Evolutionary conservation across 1,139 yeast species (phyloP).

Genomic region (Yamadazyma taylorii): DNA sequence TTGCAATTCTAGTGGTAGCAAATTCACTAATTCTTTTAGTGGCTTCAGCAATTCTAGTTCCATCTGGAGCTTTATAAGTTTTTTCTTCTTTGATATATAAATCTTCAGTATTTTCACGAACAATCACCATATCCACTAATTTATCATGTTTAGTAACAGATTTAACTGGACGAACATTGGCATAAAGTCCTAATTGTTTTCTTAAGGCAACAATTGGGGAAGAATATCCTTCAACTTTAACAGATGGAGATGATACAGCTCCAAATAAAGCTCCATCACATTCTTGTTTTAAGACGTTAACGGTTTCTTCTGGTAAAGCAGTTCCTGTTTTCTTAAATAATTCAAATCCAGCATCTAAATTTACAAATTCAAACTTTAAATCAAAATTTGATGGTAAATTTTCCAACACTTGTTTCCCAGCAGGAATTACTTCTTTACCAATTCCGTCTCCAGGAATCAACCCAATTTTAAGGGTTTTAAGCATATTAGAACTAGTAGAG

Average conservation of each 20-base stretch:
- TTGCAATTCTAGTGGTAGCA: conserved; percentile 84
- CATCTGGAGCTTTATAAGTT: conserved; percentile 65
- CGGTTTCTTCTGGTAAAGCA: conserved; percentile 93
- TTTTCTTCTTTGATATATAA: conserved; percentile 91
- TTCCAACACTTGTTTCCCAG: conserved; percentile 84
- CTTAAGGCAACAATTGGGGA: conserved; percentile 98
- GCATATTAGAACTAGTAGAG: conserved; percentile 31
- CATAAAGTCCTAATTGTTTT: conserved; percentile 90
- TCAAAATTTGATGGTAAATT: conserved; percentile 74
- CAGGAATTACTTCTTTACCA: conserved; percentile 95
- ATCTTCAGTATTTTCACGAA: conserved; percentile 97
- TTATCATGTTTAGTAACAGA: conserved; percentile 80
- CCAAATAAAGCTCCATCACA: conserved; percentile 98
- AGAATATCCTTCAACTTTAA: conserved; percentile 93
- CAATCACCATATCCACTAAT: conserved; percentile 96
- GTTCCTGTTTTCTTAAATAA: conserved; percentile 89
- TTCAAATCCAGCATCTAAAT: conserved; percentile 92
- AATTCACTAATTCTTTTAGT: conserved; percentile 90
- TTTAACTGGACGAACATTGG: conserved; percentile 97
- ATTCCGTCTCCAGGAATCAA: conserved; percentile 98
- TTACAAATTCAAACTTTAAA: conserved; percentile 78
- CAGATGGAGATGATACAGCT: conserved; percentile 93
- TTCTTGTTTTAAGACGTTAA: conserved; percentile 68
- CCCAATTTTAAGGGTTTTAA: conserved; percentile 46
- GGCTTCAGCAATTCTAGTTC: conserved; percentile 91